Base-by-base conservation (phyloP, 192 early-diverging fungal species). In the Gryganskiella cystojenkinii region DNA sequence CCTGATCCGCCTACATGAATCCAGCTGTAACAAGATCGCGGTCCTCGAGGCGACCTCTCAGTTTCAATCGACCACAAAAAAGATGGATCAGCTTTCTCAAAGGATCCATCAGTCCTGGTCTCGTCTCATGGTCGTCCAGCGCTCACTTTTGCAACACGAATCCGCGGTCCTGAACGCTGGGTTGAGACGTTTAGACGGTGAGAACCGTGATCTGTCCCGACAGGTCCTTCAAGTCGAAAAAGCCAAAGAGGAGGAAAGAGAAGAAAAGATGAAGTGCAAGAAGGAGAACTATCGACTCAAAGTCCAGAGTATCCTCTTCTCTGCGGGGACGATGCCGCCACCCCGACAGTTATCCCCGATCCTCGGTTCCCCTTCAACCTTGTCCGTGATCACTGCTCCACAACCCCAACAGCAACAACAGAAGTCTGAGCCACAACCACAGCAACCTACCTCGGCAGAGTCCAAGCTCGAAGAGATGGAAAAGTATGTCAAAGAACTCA, bases 231-330 rank as follows among this genome's bases (percentile, higher is more conserved):
- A 69, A 6, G 56, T 69, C 1, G 74, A 78, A 13, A 34, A 14
- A 27, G 74, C 65, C 5, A 15, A 47, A 4, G 66, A 25, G 15
- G 53, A 64, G 10, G 74, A 78, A 33, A 78, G 64, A 37, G 66
- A 78, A 25, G 74, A 78, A 31, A 64, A 69, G 56, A 19, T 78
- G n/a, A 60, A 46, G 14, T 78, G 74, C 61, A 78, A 69, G 35
- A 69, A 69, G 27, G 66, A 68, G 34, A 65, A 78, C 27, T 58
- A 60, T 15, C 60, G 61, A 5, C 61, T 78, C 37, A 78, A 78
- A 56, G 67, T 78, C 1, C 66, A 78, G 24, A 78, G 74, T 22
- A 69, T 78, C 13, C 19, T 78, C 35, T 42, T 78, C 10, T 6
- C 22, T 1, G 50, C 72, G 3, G 28, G 27, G 8, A 56, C 56